Conservation (phyloP, 2,329 filamentous ascomycete species). For the Anisogramma anomala region DNA sequence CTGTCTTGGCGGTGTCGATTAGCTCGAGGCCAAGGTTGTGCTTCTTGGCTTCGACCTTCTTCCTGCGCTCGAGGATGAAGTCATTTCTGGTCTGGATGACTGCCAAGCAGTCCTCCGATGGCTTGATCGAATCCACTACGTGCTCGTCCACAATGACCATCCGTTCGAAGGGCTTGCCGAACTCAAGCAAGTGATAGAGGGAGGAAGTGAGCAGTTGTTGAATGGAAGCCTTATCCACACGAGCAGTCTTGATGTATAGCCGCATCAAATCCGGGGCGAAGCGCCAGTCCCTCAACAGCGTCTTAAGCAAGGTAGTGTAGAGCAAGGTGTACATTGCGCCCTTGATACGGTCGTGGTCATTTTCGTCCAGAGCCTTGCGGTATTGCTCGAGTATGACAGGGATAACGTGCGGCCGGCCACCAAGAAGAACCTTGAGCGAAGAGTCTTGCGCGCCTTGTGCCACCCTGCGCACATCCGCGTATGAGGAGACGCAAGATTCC, state of each 20-base stretch:
- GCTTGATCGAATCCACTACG: slow-evolving; percentile 60
- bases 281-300: slow-evolving; percentile 83
- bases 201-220: slow-evolving; percentile 76
- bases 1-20: slow-evolving; percentile 60
- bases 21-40: slow-evolving; percentile 68
- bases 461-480: slow-evolving; percentile 89
- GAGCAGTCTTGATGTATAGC: slow-evolving; percentile 78
- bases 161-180: slow-evolving; percentile 76
- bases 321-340: slow-evolving; percentile 84
- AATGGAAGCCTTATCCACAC: slow-evolving; percentile 87
- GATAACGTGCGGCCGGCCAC: slow-evolving; percentile 78
- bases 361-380: slow-evolving; percentile 63
- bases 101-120: slow-evolving; percentile 49
- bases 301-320: slow-evolving; percentile 79
- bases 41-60: slow-evolving; percentile 75
- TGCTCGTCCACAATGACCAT: slow-evolving; percentile 71
- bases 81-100: slow-evolving; percentile 56
- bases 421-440: slow-evolving; percentile 81
- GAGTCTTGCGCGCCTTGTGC: slow-evolving; percentile 89
- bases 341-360: slow-evolving; percentile 86
- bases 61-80: slow-evolving; percentile 63
- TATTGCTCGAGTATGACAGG: slow-evolving; percentile 73
- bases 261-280: slow-evolving; percentile 85
- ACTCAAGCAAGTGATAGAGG: slow-evolving; percentile 79
- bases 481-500: slow-evolving; percentile 78